Evolutionary conservation across 225 moss, liverwort and hornwort genomes (phyloP).

Genomic region (Antitrichia curtipendula): DNA sequence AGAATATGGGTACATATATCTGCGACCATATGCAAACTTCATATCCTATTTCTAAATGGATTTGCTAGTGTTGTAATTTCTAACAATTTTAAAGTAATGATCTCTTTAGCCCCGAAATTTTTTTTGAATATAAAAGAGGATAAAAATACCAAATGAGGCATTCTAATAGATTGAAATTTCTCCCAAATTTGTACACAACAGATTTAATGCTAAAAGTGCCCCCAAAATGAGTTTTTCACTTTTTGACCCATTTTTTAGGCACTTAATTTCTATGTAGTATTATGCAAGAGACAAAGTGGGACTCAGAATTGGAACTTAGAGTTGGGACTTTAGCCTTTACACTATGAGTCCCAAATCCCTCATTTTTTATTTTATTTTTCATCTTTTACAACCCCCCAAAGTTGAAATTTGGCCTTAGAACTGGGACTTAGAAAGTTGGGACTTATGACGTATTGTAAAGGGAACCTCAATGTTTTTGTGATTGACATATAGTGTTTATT

Average conservation of each 20-base stretch:
- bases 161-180: rapidly evolving
- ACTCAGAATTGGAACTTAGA: not conserved
- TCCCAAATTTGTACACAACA: rapidly evolving
- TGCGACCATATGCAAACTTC: not conserved
- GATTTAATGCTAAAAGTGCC: not conserved
- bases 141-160: not conserved
- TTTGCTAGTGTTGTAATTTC: not conserved
- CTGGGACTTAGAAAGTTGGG: not conserved
- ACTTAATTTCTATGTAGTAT: not conserved
- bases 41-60: not conserved
- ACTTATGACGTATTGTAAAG: not conserved
- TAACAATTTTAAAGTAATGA: not conserved
- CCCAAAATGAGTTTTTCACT: not conserved
- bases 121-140: not conserved
- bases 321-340: not conserved
- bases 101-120: no score
- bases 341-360: not conserved
- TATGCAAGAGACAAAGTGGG: not conserved
- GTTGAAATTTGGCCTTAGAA: not conserved
- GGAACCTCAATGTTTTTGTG: not conserved
- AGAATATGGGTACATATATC: not conserved
- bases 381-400: no score
- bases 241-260: not conserved
- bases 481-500: no score
- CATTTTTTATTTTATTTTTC: not conserved